These are phyloP conservation scores for Neopestalotiopsis clavispora DNA, from an alignment of 2,329 filamentous ascomycete species.

Conservation along the genomic window DNA sequence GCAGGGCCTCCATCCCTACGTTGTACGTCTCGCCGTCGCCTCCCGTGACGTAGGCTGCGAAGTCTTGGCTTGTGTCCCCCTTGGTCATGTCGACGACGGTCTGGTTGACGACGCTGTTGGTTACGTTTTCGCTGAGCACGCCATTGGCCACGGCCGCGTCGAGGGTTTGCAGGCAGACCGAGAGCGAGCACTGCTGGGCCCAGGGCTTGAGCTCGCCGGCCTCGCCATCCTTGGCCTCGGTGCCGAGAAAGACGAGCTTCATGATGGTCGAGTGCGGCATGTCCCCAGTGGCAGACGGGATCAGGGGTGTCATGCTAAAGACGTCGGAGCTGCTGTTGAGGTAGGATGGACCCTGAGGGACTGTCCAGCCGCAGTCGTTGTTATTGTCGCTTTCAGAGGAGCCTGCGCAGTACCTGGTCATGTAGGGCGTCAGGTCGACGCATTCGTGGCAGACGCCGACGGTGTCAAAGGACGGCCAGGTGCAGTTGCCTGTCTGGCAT, in stretches of 20 bases:
- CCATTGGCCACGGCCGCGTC: slow-evolving; percentile 31
- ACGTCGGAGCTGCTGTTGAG: slow-evolving; percentile 31
- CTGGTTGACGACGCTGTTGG: slow-evolving; percentile 26
- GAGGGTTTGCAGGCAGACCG: slow-evolving; percentile 36
- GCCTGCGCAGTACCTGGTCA: slow-evolving; percentile 30
- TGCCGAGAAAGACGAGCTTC: slow-evolving; percentile 40
- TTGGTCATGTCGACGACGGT: slow-evolving; percentile 30
- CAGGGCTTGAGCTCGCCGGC: slow-evolving; percentile 32
- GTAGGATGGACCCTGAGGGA: slow-evolving; percentile 30
- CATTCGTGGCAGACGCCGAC: slow-evolving; percentile 33
- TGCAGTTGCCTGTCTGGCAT: slow-evolving; percentile 36
- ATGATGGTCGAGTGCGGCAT: slow-evolving; percentile 37
- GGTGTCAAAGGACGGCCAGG: slow-evolving; percentile 34
- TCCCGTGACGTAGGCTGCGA: slow-evolving; percentile 26
- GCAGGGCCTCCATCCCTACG: slow-evolving; percentile 33
- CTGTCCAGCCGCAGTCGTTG: slow-evolving; percentile 34
- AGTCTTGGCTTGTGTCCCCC: slow-evolving; percentile 20
- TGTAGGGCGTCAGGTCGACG: slow-evolving; percentile 33
- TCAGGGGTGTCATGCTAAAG: slow-evolving; percentile 38
- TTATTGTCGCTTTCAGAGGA: too few relatives aligned
- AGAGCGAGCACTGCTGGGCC: slow-evolving; percentile 36
- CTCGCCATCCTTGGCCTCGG: slow-evolving; percentile 30
- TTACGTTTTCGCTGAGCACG: slow-evolving; percentile 31
- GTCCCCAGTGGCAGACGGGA: slow-evolving; percentile 31
- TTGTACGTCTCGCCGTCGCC: slow-evolving; percentile 26